A percentile compares a stretch with the other conserved stretches of the same genome.
phyloP scores from a whole-genome alignment of 371 early-diverging fungal genomes.

The Mortierella sp. region DNA sequence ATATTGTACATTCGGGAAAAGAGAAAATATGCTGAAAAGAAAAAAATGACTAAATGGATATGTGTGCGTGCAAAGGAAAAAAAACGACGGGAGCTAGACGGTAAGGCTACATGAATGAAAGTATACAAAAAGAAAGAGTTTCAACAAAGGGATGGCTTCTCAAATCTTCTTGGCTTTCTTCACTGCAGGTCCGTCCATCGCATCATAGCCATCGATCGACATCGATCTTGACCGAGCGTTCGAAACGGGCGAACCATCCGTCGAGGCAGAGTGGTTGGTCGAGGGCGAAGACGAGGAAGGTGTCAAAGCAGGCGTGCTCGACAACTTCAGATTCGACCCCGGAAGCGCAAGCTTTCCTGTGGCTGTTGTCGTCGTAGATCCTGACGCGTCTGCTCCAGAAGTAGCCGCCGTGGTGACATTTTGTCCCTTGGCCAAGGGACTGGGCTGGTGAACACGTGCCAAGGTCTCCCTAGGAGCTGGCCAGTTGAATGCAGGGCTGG shows the following conservation, averaged over 20 bases:
- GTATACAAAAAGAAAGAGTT: neutral
- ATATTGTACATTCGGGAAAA: neutral
- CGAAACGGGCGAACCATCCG: conserved; percentile 41
- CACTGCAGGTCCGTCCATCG: conserved; percentile 23
- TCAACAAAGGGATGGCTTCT: neutral
- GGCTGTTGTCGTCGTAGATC: neutral
- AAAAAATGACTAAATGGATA: neutral
- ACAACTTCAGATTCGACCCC: conserved; percentile 41
- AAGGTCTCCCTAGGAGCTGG: conserved; percentile 46
- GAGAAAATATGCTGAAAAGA: neutral
- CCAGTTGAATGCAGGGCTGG: conserved; percentile 50
- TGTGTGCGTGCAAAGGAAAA: neutral
- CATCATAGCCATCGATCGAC: conserved; percentile 36
- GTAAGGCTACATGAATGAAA: neutral
- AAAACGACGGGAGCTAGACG: neutral
- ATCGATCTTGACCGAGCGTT: conserved; percentile 43
- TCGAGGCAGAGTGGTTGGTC: conserved; percentile 29
- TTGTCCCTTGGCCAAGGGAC: conserved; percentile 53
- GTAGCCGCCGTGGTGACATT: conserved; percentile 23
- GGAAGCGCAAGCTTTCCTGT: conserved; percentile 31
- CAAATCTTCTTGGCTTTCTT: conserved; percentile 46
- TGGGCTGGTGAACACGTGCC: conserved; percentile 52
- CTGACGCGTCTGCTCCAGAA: neutral
- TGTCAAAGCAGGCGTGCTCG: conserved; percentile 26
- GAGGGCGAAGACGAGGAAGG: conserved; percentile 33